phyloP scores from a whole-genome alignment of 306 rosid genomes.

The Chamaecrista fasciculata region DNA sequence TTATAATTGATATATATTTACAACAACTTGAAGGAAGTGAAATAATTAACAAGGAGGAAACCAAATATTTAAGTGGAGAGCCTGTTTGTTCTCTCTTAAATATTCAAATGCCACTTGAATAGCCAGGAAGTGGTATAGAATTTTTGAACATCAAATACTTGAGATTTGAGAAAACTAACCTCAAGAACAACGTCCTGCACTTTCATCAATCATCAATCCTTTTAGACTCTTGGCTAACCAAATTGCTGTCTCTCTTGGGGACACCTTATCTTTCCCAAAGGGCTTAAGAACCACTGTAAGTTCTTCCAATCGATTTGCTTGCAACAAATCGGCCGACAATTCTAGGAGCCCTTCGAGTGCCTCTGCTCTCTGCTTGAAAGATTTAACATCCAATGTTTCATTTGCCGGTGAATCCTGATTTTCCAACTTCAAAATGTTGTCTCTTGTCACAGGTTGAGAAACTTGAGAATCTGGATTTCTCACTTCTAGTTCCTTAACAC shows the following conservation, averaged over 20 bases:
- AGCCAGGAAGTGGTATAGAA: conserved; percentile 35
- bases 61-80: no score
- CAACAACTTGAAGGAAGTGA: conserved; percentile 49
- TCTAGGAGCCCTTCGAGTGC: conserved; percentile 99
- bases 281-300: conserved; percentile 90
- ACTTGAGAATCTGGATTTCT: conserved; percentile 36
- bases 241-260: conserved; percentile 98
- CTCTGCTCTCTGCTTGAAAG: conserved; percentile 92
- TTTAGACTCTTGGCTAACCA: conserved; percentile 97
- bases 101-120: conserved; percentile 47
- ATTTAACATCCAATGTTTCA: conserved; percentile 77
- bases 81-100: conserved; percentile 36
- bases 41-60: conserved; percentile 42
- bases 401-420: conserved; percentile 66
- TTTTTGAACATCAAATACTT: conserved; percentile 33
- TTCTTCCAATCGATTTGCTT: conserved; percentile 82
- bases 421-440: conserved; percentile 40
- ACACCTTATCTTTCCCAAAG: conserved; percentile 90
- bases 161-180: conserved; percentile 8
- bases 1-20: conserved; percentile 58
- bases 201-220: conserved; percentile 90
- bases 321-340: conserved; percentile 88
- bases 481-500: conserved; percentile 46
- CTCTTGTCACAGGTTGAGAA: conserved; percentile 47
- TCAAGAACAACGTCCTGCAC: conserved; percentile 57